These are phyloP conservation scores for Tolypocladium paradoxum DNA, from an alignment of 2,329 filamentous ascomycete species.

Conservation along the genomic window DNA sequence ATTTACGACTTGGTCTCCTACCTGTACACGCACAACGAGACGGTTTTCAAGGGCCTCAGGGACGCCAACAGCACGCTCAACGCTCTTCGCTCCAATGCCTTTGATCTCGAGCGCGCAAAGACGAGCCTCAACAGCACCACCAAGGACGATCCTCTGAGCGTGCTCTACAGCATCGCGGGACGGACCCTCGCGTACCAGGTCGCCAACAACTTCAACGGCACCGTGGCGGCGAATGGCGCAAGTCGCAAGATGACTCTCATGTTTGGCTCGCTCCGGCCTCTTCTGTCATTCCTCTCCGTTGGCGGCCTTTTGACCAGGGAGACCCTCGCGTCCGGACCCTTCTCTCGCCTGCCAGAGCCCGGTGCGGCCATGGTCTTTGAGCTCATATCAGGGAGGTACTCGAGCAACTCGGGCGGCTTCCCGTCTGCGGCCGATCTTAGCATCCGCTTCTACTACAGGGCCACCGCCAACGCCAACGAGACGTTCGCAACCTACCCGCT, in stretches of 20 bases:
- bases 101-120: conserved; percentile 50
- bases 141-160: conserved; percentile 19
- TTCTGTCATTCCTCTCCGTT: conserved; percentile 44
- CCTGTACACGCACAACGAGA: conserved; percentile 38
- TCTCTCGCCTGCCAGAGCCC: conserved; percentile 45
- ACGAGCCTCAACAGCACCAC: conserved; percentile 44
- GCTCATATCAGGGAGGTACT: conserved; percentile 25
- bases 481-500: conserved; percentile 27
- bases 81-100: conserved; percentile 52
- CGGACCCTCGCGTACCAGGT: conserved; percentile 38
- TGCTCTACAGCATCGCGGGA: conserved; percentile 39
- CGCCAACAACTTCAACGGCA: conserved; percentile 28
- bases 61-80: conserved; percentile 22
- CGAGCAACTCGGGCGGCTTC: conserved; percentile 4
- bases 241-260: conserved; percentile 38
- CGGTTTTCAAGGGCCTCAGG: conserved; percentile 26
- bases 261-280: conserved; percentile 43
- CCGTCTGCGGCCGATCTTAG: conserved; percentile 28
- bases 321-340: conserved; percentile 34
- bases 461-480: conserved; percentile 27
- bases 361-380: conserved; percentile 71
- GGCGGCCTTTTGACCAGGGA: conserved; percentile 33
- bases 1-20: conserved; percentile 48
- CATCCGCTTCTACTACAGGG: conserved; percentile 47
- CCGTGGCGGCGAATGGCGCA: conserved; percentile 27